Evolutionary conservation across 352 stramenopile genomes (phyloP), one percentile per base, ranked within the genome.

Genomic region (Globisporangium sylvaticum): DNA sequence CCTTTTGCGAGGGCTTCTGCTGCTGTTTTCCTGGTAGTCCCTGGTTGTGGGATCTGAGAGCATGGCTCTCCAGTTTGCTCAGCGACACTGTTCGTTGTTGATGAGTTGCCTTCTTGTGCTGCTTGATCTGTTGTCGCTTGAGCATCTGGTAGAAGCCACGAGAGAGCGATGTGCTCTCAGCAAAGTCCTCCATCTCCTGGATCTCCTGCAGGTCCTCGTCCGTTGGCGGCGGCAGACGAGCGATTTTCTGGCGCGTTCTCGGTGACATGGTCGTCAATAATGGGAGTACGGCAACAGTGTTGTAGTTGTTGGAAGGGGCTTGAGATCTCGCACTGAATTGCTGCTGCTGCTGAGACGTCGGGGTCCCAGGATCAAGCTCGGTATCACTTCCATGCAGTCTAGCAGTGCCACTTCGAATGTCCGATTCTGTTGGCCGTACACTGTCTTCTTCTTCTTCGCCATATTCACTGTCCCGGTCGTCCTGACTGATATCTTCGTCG

Each of bases 261-360:
- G 82, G 80, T 1, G 80, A 84, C 22, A 90, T 72, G 7, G 73
- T 85, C 39, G 64, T 79, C 24, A 90, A 62, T 12, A 89, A 37
- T 14, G 82, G 82, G 1, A 88, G 65, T 9, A 74, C 14, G 14
- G 7, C 37, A 44, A 18, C 14, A 44, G 37, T 18, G 37, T 44
- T 44, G 37, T 44, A 20, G 10, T 18, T 42, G 37, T 15, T 42
- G 34, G 44, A 4, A 75, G 9, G 9, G 54, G 3, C 6, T 44
- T 60, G 24, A 10, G n/a, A 10, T 14, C n/a, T 31, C 15, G 14
- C 25, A 18, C 52, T n/a, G 22, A 0, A 5, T 2, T 34, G 20
- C 4, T 62, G 34, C 0, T 44, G 42, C 7, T 25, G 42, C 7
- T 48, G 39, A 15, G 39, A 22, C n/a, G 39, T 59, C 54, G 34